A percentile compares a stretch with the other conserved stretches of the same genome.
phyloP scores from a whole-genome alignment of 345 rosid genomes.

The Syzygium aromaticum region DNA sequence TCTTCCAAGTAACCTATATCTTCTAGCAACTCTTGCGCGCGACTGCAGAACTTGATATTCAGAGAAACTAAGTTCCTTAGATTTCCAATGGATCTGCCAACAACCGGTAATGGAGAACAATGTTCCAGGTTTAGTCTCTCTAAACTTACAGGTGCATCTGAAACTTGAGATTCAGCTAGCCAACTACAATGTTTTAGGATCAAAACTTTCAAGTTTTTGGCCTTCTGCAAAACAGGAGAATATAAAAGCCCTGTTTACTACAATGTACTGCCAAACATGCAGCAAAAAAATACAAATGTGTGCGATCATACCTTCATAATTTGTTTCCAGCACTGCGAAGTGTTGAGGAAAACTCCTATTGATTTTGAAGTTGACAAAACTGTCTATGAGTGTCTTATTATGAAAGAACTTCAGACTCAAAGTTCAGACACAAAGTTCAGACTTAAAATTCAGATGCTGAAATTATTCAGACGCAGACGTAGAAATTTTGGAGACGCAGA shows the following conservation, averaged over 20 bases:
- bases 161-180: background rate
- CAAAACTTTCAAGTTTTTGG: background rate
- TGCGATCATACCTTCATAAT: background rate
- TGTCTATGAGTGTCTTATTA: too few relatives aligned
- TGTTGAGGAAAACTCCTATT: too few relatives aligned
- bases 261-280: too few relatives aligned
- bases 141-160: background rate
- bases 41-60: background rate
- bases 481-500: too few relatives aligned
- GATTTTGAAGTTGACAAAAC: too few relatives aligned
- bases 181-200: background rate
- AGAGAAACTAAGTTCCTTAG: background rate
- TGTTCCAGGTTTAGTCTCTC: background rate
- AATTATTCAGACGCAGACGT: too few relatives aligned
- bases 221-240: background rate
- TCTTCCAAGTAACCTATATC: fast-evolving
- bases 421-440: too few relatives aligned
- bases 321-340: background rate
- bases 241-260: too few relatives aligned
- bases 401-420: too few relatives aligned
- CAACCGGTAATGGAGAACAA: background rate
- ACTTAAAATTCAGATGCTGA: too few relatives aligned
- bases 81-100: background rate
- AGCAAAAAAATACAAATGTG: background rate
- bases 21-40: background rate